phyloP scores from a whole-genome alignment of 192 early-diverging fungal genomes.

The Gonapodya prolifera region DNA sequence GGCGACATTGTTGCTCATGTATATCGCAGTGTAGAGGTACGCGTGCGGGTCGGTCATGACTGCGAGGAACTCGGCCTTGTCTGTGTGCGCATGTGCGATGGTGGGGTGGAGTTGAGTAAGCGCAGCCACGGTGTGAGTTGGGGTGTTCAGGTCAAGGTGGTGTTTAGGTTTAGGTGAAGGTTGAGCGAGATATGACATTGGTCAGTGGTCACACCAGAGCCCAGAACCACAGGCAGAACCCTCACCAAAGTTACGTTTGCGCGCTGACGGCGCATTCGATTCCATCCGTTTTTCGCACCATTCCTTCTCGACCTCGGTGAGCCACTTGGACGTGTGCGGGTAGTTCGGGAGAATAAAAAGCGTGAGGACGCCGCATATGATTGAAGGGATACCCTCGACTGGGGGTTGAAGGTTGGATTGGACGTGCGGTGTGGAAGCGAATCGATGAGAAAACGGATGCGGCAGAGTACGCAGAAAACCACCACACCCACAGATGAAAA shows the following conservation, averaged over 20 bases:
- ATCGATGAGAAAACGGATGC: background rate
- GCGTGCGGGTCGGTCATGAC: background rate
- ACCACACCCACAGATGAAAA: background rate
- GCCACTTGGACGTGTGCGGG: background rate
- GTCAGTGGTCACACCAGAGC: too few species aligned
- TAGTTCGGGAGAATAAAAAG: background rate
- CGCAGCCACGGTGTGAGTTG: too few species aligned
- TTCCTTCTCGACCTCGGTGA: background rate
- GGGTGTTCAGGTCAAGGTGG: background rate
- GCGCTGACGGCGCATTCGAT: slow-evolving; percentile 10
- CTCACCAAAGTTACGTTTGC: too few species aligned
- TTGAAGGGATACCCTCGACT: slow-evolving; percentile 30
- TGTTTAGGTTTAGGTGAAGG: too few species aligned
- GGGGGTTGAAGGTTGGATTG: too few species aligned
- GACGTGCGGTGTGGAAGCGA: background rate
- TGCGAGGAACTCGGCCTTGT: background rate
- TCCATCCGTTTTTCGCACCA: background rate
- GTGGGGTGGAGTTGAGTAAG: too few species aligned
- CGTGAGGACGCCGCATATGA: background rate
- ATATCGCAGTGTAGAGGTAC: background rate
- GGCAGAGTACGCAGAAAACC: background rate
- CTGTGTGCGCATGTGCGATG: background rate
- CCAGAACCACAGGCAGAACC: too few species aligned
- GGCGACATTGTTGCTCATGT: background rate
- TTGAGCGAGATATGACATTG: too few species aligned